Conservation (phyloP, 352 stramenopile species). For the Aphanomyces invadans region DNA sequence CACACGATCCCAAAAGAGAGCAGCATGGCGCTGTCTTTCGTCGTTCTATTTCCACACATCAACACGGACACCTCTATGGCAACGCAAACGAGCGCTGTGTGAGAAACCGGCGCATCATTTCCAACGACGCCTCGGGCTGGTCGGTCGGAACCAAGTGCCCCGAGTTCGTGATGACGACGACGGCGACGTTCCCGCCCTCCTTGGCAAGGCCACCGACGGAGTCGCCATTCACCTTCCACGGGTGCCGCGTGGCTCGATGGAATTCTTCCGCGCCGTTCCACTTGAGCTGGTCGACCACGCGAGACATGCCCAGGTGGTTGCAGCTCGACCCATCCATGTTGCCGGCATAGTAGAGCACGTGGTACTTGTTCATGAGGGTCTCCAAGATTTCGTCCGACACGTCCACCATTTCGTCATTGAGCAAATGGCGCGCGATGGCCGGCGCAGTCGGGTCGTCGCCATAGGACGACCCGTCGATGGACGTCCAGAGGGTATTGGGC, state of each 20-base stretch:
- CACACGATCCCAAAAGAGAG: too few relatives aligned
- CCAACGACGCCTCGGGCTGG: constrained; percentile 55
- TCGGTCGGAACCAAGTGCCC: constrained; percentile 65
- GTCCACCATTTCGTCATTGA: constrained; percentile 69
- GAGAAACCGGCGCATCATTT: constrained; percentile 79
- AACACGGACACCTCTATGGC: too few relatives aligned
- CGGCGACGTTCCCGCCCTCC: constrained; percentile 69
- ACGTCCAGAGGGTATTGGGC: constrained; percentile 49
- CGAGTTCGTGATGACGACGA: constrained; percentile 73
- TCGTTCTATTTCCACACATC: too few relatives aligned
- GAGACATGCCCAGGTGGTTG: constrained; percentile 69
- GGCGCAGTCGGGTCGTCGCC: constrained; percentile 46
- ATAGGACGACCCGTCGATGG: constrained; percentile 51
- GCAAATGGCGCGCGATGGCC: constrained; percentile 56
- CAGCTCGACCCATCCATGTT: constrained; percentile 79
- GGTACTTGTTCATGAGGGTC: constrained; percentile 74
- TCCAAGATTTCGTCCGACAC: constrained; percentile 68
- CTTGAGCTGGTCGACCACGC: constrained; percentile 70
- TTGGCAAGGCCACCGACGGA: constrained; percentile 58
- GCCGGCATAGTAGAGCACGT: constrained; percentile 75
- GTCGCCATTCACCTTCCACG: constrained; percentile 49
- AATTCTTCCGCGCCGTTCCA: constrained; percentile 65
- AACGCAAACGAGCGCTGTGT: constrained; percentile 43
- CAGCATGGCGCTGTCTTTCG: too few relatives aligned
- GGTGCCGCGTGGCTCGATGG: constrained; percentile 42